A percentile compares a stretch with the other conserved stretches of the same genome.
phyloP scores from a whole-genome alignment of 1,139 yeast genomes.

The Hemisphaericaspora subhashii region DNA sequence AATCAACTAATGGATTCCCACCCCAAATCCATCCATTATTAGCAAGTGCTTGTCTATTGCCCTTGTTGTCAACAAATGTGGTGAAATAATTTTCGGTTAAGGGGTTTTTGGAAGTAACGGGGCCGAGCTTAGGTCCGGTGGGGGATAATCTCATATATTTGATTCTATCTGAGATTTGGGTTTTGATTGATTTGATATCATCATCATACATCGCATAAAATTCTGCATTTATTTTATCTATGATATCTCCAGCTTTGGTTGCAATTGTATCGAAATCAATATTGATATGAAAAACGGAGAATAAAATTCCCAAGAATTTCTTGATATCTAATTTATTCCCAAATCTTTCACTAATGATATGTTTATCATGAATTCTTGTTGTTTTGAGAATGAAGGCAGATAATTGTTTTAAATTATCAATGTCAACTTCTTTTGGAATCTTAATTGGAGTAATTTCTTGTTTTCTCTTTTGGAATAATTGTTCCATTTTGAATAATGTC shows the following conservation, averaged over 20 bases:
- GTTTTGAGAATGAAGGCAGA: constrained; percentile 51
- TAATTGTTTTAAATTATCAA: constrained; percentile 38
- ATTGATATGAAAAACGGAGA: constrained; percentile 30
- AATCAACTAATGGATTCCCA: constrained; percentile 89
- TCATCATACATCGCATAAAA: constrained; percentile 75
- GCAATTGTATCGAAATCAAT: constrained; percentile 33
- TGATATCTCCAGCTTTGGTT: constrained; percentile 48
- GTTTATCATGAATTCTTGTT: constrained; percentile 28
- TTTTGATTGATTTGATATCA: constrained; percentile 63
- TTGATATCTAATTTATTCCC: constrained; percentile 53
- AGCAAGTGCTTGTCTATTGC: constrained; percentile 71
- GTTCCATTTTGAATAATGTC: constrained; percentile 33
- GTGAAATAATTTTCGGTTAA: constrained; percentile 88
- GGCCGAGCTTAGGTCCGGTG: constrained; percentile 78
- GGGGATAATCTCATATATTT: constrained; percentile 73
- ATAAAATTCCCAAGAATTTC: constrained; percentile 49
- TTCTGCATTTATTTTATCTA: constrained; percentile 77
- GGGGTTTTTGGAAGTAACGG: constrained; percentile 55
- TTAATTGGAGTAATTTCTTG: constrained; percentile 24
- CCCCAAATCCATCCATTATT: constrained; percentile 99
- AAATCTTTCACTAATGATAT: constrained; percentile 39
- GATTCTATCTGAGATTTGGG: constrained; percentile 73
- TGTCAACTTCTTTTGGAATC: constrained; percentile 32
- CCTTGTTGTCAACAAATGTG: constrained; percentile 54
- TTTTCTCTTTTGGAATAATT: constrained; percentile 38